Base-by-base conservation (phyloP, 805 yeast genomes). In the Aciculoconidium aculeatum region DNA sequence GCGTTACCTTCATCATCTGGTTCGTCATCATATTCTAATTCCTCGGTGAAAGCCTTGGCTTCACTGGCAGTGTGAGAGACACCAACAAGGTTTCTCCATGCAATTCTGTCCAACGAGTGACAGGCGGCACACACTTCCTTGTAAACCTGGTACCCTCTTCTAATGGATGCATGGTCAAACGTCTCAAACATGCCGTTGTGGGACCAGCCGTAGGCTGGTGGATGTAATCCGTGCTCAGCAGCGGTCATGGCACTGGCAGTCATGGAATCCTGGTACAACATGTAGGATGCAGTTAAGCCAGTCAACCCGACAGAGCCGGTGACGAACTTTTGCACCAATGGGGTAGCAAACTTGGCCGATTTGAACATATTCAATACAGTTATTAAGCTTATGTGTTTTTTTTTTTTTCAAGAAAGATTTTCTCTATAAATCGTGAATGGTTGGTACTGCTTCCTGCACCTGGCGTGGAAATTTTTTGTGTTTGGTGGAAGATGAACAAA, bases 91-190 rank as follows among this genome's bases (percentile, higher is more conserved):
- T 88, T 82, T 77, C 98, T 86, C 98, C 98, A 92, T 24, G 97
- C 95, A 45, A 92, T 81, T 72, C 95, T 78, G 60, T 88, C 90
- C 51, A 92, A 68, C 19, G 98, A 90, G 68, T 92, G 98, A 67
- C 98, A 92, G 33, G 97, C 92, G 38, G 98, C 95, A 74, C 98
- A 92, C 32, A 92, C 98, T 68, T 92, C 98, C 65, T 87, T 80
- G 75, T 92, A 92, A 39, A 92, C 98, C 61, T 86, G 96, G 80
- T 81, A 92, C 49, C 98, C 98, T 76, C 98, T 87, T 74, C 98
- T 84, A 55, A 92, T 84, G 32, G 95, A 80, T 36, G 86, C 87
- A 64, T 88, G 96, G 69, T 88, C 96, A 47, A 86, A 88, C 32
- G 95, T 72, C 47, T 78, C 80, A 47, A 87, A 74, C 79, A 86